These are phyloP conservation scores for Pluteus cervinus DNA, from an alignment of 768 basidiomycete genomes.

Conservation along the genomic window DNA sequence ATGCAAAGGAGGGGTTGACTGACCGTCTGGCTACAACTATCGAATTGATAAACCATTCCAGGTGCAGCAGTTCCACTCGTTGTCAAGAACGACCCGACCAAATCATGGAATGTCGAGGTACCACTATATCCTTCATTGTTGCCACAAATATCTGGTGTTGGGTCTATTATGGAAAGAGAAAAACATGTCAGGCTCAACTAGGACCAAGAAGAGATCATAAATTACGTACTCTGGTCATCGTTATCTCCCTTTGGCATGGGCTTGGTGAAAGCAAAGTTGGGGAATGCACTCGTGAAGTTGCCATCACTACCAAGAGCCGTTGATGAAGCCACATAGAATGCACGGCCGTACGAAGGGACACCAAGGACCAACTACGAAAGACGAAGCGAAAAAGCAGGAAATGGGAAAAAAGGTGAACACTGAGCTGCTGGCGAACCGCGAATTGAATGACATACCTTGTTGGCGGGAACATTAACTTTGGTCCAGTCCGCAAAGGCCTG, in stretches of 20 bases:
- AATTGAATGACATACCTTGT: conserved; percentile 23
- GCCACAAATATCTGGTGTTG: conserved; percentile 44
- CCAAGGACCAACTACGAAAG: conserved; percentile 61
- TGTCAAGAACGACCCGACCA: conserved; percentile 49
- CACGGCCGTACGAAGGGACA: conserved; percentile 76
- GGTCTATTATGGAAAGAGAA: conserved; percentile 3
- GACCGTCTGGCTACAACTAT: conserved; percentile 72
- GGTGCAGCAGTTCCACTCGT: conserved; percentile 35
- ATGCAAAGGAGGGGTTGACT: conserved; percentile 15
- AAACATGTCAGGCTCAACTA: conserved; percentile 1
- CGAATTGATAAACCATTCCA: conserved; percentile 52
- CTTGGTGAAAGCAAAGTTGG: conserved; percentile 50
- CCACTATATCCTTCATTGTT: conserved; percentile 33
- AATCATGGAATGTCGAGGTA: conserved; percentile 53
- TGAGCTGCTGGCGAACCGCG: neutral
- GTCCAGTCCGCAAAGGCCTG: conserved; percentile 70
- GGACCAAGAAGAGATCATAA: conserved; percentile 1
- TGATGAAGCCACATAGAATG: conserved; percentile 41
- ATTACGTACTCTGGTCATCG: conserved; percentile 27
- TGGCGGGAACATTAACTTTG: conserved; percentile 64
- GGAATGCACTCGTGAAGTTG: conserved; percentile 20
- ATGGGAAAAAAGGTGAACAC: neutral
- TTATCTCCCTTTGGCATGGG: conserved; percentile 45
- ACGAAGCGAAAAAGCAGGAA: neutral
- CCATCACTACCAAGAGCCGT: conserved; percentile 28